Percentiles rank a stretch among this genome's conserved stretches.
phyloP scores from a whole-genome alignment of 768 basidiomycete genomes.

The Suillus fuscotomentosus region DNA sequence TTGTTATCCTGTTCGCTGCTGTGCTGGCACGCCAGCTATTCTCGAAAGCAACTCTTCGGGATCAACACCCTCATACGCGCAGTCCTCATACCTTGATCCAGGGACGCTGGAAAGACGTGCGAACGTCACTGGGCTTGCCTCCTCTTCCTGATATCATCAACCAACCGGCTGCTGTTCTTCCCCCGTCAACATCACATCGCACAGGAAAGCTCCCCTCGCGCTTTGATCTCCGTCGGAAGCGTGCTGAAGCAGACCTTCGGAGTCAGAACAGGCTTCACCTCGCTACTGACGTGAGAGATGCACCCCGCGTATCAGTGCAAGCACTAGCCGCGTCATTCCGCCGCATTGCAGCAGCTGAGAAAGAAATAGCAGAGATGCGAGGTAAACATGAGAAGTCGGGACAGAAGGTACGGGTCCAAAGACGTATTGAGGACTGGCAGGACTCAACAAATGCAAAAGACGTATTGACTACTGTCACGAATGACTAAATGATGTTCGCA shows the following conservation, averaged over 20 bases:
- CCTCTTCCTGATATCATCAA: slow-evolving; percentile 18
- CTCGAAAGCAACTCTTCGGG: not conserved
- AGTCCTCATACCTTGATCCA: slow-evolving; percentile 13
- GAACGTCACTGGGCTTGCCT: slow-evolving; percentile 29
- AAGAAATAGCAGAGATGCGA: slow-evolving; percentile 3
- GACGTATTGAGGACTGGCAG: not conserved
- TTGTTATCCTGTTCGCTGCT: slow-evolving; percentile 23
- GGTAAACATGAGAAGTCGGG: slow-evolving; percentile 4
- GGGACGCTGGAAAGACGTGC: slow-evolving; percentile 33
- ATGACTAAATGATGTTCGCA: slow-evolving; percentile 3
- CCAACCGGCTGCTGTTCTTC: slow-evolving; percentile 1
- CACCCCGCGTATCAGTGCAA: slow-evolving; percentile 6
- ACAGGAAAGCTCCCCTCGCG: slow-evolving; percentile 16
- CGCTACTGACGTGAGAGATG: slow-evolving; percentile 16
- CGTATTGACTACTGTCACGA: slow-evolving; percentile 1
- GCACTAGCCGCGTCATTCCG: slow-evolving; percentile 7
- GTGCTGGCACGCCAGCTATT: slow-evolving; percentile 18
- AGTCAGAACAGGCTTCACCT: slow-evolving; percentile 22
- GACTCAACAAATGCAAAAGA: slow-evolving; percentile 2
- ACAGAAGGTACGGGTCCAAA: slow-evolving; percentile 1
- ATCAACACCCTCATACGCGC: not conserved
- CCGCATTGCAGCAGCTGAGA: slow-evolving; percentile 5
- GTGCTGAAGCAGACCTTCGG: slow-evolving; percentile 10
- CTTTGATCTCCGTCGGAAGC: slow-evolving; percentile 23
- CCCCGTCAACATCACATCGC: not conserved